Evolutionary conservation across 139 green algal genomes (phyloP), one percentile per base, ranked within the genome.

Genomic region (Chlamydomonas eustigma): DNA sequence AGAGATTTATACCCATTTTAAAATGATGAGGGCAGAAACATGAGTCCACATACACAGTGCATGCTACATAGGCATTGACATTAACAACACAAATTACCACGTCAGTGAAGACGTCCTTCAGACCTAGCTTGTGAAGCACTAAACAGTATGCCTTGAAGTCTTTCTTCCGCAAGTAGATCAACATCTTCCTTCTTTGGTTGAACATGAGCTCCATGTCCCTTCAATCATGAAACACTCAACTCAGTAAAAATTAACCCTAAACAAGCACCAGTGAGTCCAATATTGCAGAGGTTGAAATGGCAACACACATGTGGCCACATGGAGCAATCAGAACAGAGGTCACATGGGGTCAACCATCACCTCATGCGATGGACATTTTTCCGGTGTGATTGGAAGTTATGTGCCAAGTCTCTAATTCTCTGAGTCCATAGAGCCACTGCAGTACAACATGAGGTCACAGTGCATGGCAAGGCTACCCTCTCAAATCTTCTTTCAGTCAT

Each of bases 351-450:
- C 67, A 35, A 5, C 64, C 36, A 58, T 31, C 39, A 88, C 84
- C 84, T 51, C 69, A 85, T 87, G 1, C 51, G 8, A n/a, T 78
- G 76, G 36, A 78, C 37, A 63, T 84, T 64, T 35, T 87, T 85
- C 2, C 71, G 71, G 65, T 82, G 75, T 25, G 50, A 33, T 67
- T 81, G 33, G 39, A 87, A 87, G 51, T 83, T 68, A n/a, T 50
- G 32, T 31, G 74, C 51, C 37, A 84, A 69, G 63, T 84, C 78
- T 31, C 82, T 65, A 1, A 90, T 83, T 25, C 78, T 75, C 6
- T 86, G 74, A 25, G 85, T 90, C 82, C 80, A 80, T 37, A 87
- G 1, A 0, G 85, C 85, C 18, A 90, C 85, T 84, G 76, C 51
- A 78, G 2, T 22, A 32, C 67, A 38, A 4, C 33, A 36, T 39